phyloP scores from a whole-genome alignment of 768 basidiomycete genomes.

The Boletus subparvulus region DNA sequence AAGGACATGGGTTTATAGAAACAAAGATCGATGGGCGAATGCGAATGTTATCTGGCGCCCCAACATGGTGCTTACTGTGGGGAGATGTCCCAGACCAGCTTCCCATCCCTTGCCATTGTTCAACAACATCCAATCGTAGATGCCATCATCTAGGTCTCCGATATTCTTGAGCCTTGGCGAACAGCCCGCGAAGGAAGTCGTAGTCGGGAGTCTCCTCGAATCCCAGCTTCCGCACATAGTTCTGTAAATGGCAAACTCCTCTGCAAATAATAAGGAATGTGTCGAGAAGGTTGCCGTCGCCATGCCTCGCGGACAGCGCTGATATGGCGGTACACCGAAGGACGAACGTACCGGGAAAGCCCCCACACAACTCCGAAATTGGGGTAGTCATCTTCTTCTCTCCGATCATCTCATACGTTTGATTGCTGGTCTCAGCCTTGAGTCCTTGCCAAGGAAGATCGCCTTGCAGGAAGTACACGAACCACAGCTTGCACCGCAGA shows the following conservation, averaged over 20 bases:
- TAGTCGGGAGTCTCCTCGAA: slow-evolving; percentile 98
- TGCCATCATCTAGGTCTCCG: slow-evolving; percentile 86
- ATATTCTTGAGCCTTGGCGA: slow-evolving; percentile 85
- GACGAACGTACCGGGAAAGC: slow-evolving; percentile 74
- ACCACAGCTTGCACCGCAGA: slow-evolving; percentile 12
- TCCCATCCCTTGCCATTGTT: slow-evolving; percentile 97
- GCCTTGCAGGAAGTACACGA: slow-evolving; percentile 98
- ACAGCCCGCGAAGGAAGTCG: slow-evolving; percentile 94
- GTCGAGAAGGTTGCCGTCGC: not conserved
- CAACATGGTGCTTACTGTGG: no score
- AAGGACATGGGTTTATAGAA: no score
- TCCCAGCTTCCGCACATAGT: slow-evolving; percentile 97
- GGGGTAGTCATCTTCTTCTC: slow-evolving; percentile 97
- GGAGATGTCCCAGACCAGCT: slow-evolving; percentile 41
- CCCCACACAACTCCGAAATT: slow-evolving; percentile 92
- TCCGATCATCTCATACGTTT: slow-evolving; percentile 99
- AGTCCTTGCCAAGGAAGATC: slow-evolving; percentile 99
- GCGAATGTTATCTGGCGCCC: no score
- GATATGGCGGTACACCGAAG: not conserved
- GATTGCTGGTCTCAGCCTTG: slow-evolving; percentile 97
- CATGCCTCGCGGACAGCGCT: not conserved
- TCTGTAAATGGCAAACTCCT: slow-evolving; percentile 98
- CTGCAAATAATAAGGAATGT: slow-evolving; percentile 29
- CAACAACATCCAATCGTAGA: slow-evolving; percentile 96
- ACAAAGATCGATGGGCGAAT: no score